These are phyloP conservation scores for Tardiomyces blankii DNA, from an alignment of 1,139 yeast species.

Conservation along the genomic window DNA sequence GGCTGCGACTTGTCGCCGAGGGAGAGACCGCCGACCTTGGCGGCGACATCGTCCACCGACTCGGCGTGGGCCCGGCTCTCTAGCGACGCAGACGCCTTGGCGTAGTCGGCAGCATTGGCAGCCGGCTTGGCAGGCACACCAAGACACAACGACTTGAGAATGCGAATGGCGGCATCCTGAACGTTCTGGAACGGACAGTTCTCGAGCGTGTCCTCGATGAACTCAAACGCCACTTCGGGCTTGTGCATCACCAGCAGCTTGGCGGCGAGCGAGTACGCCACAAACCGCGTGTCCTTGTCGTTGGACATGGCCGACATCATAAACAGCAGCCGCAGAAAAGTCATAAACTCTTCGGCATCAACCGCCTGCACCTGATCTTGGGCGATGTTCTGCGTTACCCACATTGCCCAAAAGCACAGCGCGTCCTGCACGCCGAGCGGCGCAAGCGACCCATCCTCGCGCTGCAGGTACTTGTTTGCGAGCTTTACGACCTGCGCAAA, in stretches of 20 bases:
- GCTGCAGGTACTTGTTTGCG: slow-evolving; percentile 10
- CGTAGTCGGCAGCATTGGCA: not conserved
- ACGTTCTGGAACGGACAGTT: slow-evolving; percentile 58
- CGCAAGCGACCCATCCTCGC: slow-evolving; percentile 25
- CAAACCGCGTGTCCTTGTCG: slow-evolving; percentile 16
- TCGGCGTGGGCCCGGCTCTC: not conserved
- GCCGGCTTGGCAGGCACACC: not conserved
- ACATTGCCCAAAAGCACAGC: slow-evolving; percentile 33
- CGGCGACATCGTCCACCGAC: not conserved
- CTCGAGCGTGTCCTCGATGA: slow-evolving; percentile 52
- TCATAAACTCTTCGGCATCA: slow-evolving; percentile 1
- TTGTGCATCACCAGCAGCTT: slow-evolving; percentile 39
- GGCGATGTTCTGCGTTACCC: slow-evolving; percentile 25
- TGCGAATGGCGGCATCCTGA: slow-evolving; percentile 48
- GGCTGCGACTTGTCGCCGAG: not conserved
- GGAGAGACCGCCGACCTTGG: not conserved
- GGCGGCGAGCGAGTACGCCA: slow-evolving; percentile 22
- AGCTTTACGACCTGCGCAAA: slow-evolving; percentile 16
- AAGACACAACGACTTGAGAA: slow-evolving; percentile 46
- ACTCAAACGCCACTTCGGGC: slow-evolving; percentile 46
- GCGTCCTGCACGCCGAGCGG: slow-evolving; percentile 30
- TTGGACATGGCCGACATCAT: slow-evolving; percentile 27
- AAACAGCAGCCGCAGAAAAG: slow-evolving; percentile 22
- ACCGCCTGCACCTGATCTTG: slow-evolving; percentile 26
- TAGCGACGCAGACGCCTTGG: not conserved